Evolutionary conservation across 2,329 filamentous ascomycete genomes (phyloP).

Genomic region (Didymellaceae sp.): DNA sequence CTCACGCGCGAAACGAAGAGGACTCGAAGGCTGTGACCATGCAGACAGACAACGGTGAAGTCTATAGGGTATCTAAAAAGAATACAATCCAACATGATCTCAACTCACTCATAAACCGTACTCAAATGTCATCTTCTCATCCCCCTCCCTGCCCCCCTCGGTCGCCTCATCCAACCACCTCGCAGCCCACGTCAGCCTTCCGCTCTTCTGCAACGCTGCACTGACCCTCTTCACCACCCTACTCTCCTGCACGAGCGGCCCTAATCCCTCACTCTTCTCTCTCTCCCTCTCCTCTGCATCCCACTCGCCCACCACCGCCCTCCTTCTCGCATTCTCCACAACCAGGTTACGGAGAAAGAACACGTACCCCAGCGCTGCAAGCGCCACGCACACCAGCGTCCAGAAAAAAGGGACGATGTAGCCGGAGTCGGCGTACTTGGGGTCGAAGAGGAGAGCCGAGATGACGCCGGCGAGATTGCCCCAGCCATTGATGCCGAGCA

Average conservation of each 20-base stretch:
- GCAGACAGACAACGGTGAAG: background rate
- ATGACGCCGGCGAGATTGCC: slow-evolving; percentile 58
- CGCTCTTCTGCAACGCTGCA: slow-evolving; percentile 20
- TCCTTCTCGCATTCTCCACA: slow-evolving; percentile 49
- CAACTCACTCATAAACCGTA: slow-evolving; percentile 44
- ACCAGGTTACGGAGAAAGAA: slow-evolving; percentile 48
- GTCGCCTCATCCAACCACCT: slow-evolving; percentile 46
- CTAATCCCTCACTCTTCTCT: slow-evolving; percentile 39
- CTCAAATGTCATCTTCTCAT: slow-evolving; percentile 56
- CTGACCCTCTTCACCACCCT: slow-evolving; percentile 9
- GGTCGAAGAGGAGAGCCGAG: slow-evolving; percentile 53
- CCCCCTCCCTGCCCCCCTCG: slow-evolving; percentile 47
- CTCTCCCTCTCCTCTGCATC: slow-evolving; percentile 50
- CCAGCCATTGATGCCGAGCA: slow-evolving; percentile 64
- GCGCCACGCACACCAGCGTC: slow-evolving; percentile 49
- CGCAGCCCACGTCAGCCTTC: slow-evolving; percentile 24
- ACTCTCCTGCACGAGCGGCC: slow-evolving; percentile 34
- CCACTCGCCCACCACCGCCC: slow-evolving; percentile 40
- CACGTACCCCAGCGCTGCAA: slow-evolving; percentile 51
- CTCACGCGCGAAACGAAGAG: too few species aligned
- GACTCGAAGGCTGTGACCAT: too few species aligned
- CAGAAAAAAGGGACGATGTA: slow-evolving; percentile 54
- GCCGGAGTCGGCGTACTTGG: slow-evolving; percentile 46
- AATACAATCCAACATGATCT: background rate
- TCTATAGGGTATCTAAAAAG: background rate